Evolutionary conservation across 1,284 basidiomycete species (phyloP), one percentile per base, ranked within the genome.

Genomic region (Coriolopsis trogii): DNA sequence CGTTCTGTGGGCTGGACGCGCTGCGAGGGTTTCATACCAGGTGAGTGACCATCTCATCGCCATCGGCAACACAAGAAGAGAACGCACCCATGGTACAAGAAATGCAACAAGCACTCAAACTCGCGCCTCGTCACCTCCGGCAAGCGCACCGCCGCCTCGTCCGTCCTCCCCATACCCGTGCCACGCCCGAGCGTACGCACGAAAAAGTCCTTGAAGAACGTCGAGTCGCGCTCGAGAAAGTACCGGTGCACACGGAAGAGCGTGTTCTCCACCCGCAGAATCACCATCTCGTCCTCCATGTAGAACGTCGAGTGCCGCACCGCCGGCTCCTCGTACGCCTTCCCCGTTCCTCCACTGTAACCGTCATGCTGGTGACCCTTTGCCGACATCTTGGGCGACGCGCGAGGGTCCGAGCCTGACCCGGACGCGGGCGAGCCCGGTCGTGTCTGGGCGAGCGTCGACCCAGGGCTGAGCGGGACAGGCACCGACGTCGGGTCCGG

Each of bases 201-300:
- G 53, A 70, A 69, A 49, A 71, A 54, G 28, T 65, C 63, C 12
- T 57, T 50, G 61, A 71, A 71, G 55, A 63, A 69, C 7, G 61
- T 59, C 20, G 70, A 70, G 47, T 70, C 65, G 16, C 65, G 60
- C 44, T 62, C 55, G 7, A 72, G 59, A 51, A 69, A 65, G 52
- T 70, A 63, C 10, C 65, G 63, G 52, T 71, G 70, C 9, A 70
- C 59, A 44, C 63, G 66, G 63, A 67, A 71, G 10, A 65, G 54
- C 15, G 60, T 54, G 38, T 54, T 53, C 39, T 67, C 62, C 9
- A 69, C 67, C 70, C 53, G 41, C 10, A 69, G 41, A 8, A 62
- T 60, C 25, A 67, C 51, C 59, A 67, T 59, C 18, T 60, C 59
- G 40, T 68, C 64, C 21, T 63, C 48, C 38, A 67, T 58, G 49